Conservation (phyloP, 2,329 filamentous ascomycete species). For the Trichoderma pleuroti region DNA sequence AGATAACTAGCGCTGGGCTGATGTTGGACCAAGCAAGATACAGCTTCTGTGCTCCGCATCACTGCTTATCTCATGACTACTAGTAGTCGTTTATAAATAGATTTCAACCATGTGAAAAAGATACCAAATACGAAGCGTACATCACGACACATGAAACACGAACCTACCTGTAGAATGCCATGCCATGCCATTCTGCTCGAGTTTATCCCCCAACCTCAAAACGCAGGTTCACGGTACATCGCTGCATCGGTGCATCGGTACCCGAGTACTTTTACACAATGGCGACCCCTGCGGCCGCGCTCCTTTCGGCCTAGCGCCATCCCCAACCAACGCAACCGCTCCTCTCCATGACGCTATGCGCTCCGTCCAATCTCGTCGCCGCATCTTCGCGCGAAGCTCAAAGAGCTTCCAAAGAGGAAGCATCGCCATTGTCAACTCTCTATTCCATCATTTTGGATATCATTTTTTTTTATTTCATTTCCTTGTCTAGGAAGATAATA, state of each 20-base stretch:
- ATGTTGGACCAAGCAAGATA: neutral
- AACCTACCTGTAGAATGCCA: neutral
- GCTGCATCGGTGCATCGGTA: neutral
- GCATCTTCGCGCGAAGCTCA: slow-evolving; percentile 2
- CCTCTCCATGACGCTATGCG: slow-evolving; percentile 13
- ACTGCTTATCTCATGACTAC: neutral
- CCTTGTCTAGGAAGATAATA: neutral
- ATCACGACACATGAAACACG: neutral
- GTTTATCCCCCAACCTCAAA: neutral
- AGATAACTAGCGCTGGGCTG: neutral
- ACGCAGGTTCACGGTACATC: neutral
- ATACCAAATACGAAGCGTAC: neutral
- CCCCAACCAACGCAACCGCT: slow-evolving; percentile 9
- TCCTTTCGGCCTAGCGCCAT: neutral
- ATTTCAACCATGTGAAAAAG: neutral
- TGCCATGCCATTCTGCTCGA: too few species aligned
- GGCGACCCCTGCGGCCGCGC: neutral
- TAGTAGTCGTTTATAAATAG: neutral
- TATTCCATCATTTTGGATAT: neutral
- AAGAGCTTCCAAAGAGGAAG: neutral
- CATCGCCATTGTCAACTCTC: neutral
- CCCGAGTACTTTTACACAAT: neutral
- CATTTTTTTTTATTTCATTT: neutral
- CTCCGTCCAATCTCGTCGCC: neutral
- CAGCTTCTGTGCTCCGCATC: neutral